Evolutionary conservation across 2,329 filamentous ascomycete species (phyloP), one percentile per base, ranked within the genome.

Genomic region (Venturia nashicola): DNA sequence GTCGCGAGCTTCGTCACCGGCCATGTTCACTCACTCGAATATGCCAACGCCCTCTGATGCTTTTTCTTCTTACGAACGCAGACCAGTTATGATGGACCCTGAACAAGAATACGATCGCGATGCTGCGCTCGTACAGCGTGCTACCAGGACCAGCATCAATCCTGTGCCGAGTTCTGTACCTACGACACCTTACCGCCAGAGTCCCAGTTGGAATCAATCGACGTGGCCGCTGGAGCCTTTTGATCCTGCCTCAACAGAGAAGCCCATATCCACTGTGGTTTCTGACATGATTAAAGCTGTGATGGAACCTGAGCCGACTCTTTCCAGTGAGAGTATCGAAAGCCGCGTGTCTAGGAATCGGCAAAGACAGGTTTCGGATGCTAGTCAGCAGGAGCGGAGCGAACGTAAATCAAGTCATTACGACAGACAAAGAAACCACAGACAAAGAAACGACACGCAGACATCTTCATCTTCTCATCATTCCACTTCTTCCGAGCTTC

Each of bases 121-220:
- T 44, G 61, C 61, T 44, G 61, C 61, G 16, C 48, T 63, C 12
- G 61, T 34, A 42, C 23, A 63, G 16, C 61, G 61, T 23, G 61
- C 61, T 18, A 57, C 51, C 7, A 34, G 27, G 9, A 16, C 11
- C 5, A 36, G 27, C 7, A 36, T 51, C 46, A 51, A 27, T 11
- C 27, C 46, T 12, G 23, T 27, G 20, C 46, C 20, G 2, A 57
- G 16, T 18, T 34, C 51, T 57, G 7, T 57, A 23, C 51, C 51
- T n/a, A 57, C 51, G 14, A 57, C 32, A n/a, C 51, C 8, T 14
- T 27, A 51, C 12, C 46, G 11, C 36, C 51, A 57, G 23, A 27
- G 12, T n/a, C 14, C 12, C 18, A 34, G 7, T 16, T 2, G 40
- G 40, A 57, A 32, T 20, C 27, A 4, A 14, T 36, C 51, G 18